A percentile compares a stretch with the other conserved stretches of the same genome.
Conservation (phyloP, 495 filamentous ascomycete genomes). For the Aspergillus leporis region DNA sequence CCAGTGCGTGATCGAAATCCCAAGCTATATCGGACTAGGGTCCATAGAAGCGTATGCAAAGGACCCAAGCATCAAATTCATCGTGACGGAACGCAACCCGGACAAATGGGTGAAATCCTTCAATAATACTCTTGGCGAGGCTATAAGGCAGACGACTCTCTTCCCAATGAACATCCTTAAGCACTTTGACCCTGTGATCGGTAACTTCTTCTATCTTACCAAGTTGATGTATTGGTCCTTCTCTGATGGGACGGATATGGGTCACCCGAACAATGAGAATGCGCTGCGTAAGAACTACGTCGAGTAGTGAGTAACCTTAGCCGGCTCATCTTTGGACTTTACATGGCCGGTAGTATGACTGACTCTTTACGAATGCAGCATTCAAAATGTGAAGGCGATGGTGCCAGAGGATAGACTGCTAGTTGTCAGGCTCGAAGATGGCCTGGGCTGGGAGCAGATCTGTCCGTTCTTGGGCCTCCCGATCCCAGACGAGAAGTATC, state of each 20-base stretch:
- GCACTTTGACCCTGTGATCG: constrained; percentile 20
- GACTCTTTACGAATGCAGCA: constrained; percentile 9
- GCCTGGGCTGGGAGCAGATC: constrained; percentile 27
- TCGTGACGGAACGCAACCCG: constrained; percentile 26
- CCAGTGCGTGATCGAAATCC: constrained; percentile 25
- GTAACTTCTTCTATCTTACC: constrained; percentile 19
- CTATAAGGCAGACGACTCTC: background rate
- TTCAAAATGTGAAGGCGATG: constrained; percentile 21
- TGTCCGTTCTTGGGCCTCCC: constrained; percentile 28
- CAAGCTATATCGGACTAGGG: constrained; percentile 18
- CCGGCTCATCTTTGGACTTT: background rate
- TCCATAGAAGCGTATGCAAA: constrained; percentile 18
- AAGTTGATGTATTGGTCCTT: constrained; percentile 12
- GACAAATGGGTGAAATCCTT: constrained; percentile 27
- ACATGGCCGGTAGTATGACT: background rate
- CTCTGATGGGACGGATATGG: constrained; percentile 8
- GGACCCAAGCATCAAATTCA: constrained; percentile 33
- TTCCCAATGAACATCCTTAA: constrained; percentile 28
- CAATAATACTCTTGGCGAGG: constrained; percentile 21
- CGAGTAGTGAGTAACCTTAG: constrained; percentile 23
- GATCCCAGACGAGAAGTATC: constrained; percentile 24
- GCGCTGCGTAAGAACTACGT: constrained; percentile 13
- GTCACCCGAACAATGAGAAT: constrained; percentile 8
- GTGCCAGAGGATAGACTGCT: constrained; percentile 24
- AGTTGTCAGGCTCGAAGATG: constrained; percentile 23